Percentiles rank a stretch among this genome's conserved stretches.
Evolutionary conservation across 352 stramenopile genomes (phyloP).

Genomic region (Phytophthora sansomeana): DNA sequence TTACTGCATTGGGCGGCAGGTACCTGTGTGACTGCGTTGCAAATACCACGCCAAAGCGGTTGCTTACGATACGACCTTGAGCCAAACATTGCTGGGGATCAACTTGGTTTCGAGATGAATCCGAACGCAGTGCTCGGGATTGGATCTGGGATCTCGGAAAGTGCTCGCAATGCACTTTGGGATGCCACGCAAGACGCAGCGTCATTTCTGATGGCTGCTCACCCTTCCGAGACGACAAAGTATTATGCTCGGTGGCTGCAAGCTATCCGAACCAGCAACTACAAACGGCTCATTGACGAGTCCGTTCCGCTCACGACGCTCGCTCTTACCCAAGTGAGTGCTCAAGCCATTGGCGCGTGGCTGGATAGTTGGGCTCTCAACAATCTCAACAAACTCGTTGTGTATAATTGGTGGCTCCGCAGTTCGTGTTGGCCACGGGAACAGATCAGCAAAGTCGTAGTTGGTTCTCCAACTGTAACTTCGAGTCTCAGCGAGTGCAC

Average conservation of each 20-base stretch:
- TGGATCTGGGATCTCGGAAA: conserved; percentile 39
- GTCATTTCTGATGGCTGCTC: conserved; percentile 53
- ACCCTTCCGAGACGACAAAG: conserved; percentile 35
- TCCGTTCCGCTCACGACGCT: conserved; percentile 25
- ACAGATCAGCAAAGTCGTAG: conserved; percentile 23
- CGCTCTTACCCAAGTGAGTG: conserved; percentile 30
- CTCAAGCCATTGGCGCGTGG: conserved; percentile 45
- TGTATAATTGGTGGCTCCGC: conserved; percentile 63
- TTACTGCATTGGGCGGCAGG: conserved; percentile 69
- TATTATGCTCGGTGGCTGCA: conserved; percentile 59
- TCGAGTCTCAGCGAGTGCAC: conserved; percentile 29
- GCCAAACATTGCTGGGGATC: conserved; percentile 49
- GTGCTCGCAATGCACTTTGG: conserved; percentile 29
- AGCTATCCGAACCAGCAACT: conserved; percentile 41
- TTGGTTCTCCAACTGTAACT: conserved; percentile 19
- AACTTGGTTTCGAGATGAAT: conserved; percentile 78
- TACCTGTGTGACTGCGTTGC: conserved; percentile 62
- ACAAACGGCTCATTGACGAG: conserved; percentile 19
- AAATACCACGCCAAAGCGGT: conserved; percentile 33
- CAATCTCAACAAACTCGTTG: conserved; percentile 46
- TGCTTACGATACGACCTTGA: conserved; percentile 73
- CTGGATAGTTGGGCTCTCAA: conserved; percentile 45
- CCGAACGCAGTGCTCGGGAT: conserved; percentile 23
- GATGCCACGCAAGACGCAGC: conserved; percentile 19
- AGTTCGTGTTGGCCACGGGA: conserved; percentile 55